Percentiles rank a stretch among this genome's conserved stretches.
Conservation (phyloP, 495 filamentous ascomycete species). For the Paragyromitra xinjiangensis region DNA sequence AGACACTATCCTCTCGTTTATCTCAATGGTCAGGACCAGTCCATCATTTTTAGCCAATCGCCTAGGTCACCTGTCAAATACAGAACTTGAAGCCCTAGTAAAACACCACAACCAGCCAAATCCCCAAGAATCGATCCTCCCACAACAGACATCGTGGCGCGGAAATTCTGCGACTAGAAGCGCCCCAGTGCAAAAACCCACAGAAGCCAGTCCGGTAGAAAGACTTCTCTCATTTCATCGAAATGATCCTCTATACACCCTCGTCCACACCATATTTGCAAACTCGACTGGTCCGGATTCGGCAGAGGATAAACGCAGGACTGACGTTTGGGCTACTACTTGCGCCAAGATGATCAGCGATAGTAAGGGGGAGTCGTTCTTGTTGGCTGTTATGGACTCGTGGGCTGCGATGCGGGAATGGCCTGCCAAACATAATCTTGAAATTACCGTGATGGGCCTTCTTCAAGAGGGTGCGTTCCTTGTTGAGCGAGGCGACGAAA, state of each 20-base stretch:
- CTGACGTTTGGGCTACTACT: slow-evolving; percentile 84
- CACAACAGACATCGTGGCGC: slow-evolving; percentile 71
- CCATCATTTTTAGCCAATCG: slow-evolving; percentile 85
- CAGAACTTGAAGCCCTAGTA: slow-evolving; percentile 77
- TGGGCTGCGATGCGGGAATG: slow-evolving; percentile 88
- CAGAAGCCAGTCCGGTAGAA: slow-evolving; percentile 67
- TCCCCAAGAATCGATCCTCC: slow-evolving; percentile 80
- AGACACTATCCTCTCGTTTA: slow-evolving; percentile 77
- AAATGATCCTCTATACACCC: slow-evolving; percentile 82
- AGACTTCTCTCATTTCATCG: slow-evolving; percentile 81
- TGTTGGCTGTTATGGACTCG: slow-evolving; percentile 77
- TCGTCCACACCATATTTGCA: slow-evolving; percentile 89
- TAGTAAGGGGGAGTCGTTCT: slow-evolving; percentile 69
- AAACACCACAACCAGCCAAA: slow-evolving; percentile 79
- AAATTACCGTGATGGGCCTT: slow-evolving; percentile 91
- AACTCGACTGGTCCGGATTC: slow-evolving; percentile 83
- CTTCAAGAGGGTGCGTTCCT: slow-evolving; percentile 91
- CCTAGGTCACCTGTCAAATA: slow-evolving; percentile 72
- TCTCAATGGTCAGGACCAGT: slow-evolving; percentile 83
- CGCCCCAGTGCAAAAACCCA: slow-evolving; percentile 46
- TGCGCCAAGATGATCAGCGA: slow-evolving; percentile 81
- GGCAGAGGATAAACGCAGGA: slow-evolving; percentile 73
- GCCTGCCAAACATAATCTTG: slow-evolving; percentile 86
- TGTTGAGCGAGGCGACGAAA: slow-evolving; percentile 77
- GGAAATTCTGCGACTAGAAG: slow-evolving; percentile 58